Base-by-base conservation (phyloP, 495 filamentous ascomycete species). In the Sordaria brevicollis region DNA sequence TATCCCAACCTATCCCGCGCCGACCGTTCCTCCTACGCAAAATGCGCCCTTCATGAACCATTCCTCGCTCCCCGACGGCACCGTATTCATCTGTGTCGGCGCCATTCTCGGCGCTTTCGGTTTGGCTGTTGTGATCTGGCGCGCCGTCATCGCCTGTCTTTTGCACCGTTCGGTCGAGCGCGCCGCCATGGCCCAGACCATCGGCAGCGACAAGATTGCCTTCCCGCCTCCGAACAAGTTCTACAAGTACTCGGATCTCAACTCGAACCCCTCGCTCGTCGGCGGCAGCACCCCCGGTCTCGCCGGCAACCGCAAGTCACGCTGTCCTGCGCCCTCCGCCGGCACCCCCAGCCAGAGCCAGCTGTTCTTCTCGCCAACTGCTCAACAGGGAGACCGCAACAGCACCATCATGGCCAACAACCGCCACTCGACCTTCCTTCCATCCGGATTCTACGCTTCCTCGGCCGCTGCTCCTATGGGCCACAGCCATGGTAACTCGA, bases 301-400 rank as follows among this genome's bases (percentile, higher is more conserved):
- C 5, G 70, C 67, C 19, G 68, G 73, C 15, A 73, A 77, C 35
- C 79, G 79, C 29, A 79, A 77, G 71, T 78, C 82, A 70, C 79
- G 80, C 43, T 77, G 78, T 37, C 76, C 81, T 29, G 81, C 80
- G 36, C 78, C 80, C 57, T 80, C 88, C 57, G 72, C 80, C 35
- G 49, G 49, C 21, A 81, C 83, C 65, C 75, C 81, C 73, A 83
- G 85, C 79, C 74, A 84, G 77, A 74, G 83, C 67, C 90, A 87
- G 41, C 86, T 99, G 5, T 99, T 99, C 86, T 99, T 96, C 81
- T 97, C 93, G 2, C 95, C 95, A 0, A 98, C 95, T 1, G 94
- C 94, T 79, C n/a, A 83, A 80, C 34, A 73, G 39, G 67, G 75
- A 21, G 36, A 69, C 4, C 70, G 80, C 2, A 76, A 78, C 10